These are phyloP conservation scores for Puccinia hordei DNA, from an alignment of 1,284 basidiomycete genomes.

Conservation along the genomic window DNA sequence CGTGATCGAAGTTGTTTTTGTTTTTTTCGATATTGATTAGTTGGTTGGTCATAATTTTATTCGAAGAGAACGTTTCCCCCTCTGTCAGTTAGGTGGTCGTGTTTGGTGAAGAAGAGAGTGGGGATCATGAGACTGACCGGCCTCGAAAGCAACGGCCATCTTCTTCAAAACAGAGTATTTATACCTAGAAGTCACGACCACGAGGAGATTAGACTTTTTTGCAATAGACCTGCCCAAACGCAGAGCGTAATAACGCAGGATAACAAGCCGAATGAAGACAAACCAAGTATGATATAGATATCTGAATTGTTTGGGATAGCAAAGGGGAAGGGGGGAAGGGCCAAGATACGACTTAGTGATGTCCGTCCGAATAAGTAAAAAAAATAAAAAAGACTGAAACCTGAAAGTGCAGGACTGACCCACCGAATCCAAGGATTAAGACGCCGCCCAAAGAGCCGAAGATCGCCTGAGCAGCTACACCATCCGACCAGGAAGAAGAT, in stretches of 20 bases:
- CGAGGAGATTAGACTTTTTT: not conserved
- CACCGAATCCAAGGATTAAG: conserved; percentile 48
- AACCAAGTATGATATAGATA: conserved; percentile 51
- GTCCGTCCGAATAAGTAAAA: not conserved
- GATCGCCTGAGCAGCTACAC: conserved; percentile 43
- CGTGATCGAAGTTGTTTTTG: not conserved
- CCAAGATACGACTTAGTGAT: not conserved
- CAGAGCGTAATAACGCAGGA: not conserved
- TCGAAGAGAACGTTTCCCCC: no score
- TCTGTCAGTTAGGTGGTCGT: not conserved
- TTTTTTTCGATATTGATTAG: not conserved
- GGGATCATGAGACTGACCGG: conserved; percentile 7
- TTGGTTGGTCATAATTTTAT: not conserved
- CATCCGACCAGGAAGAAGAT: conserved; percentile 37
- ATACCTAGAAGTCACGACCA: conserved; percentile 27
- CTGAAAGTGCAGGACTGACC: not conserved
- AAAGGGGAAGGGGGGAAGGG: not conserved
- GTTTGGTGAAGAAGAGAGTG: not conserved
- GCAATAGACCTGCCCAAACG: no score
- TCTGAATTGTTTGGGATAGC: not conserved
- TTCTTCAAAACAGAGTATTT: conserved; percentile 50
- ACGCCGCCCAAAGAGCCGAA: conserved; percentile 43
- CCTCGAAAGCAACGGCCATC: conserved; percentile 50
- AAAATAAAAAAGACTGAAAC: no score
- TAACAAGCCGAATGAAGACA: not conserved